Evolutionary conservation across 192 early-diverging fungal genomes (phyloP).

Genomic region (Linnemannia schmuckeri): DNA sequence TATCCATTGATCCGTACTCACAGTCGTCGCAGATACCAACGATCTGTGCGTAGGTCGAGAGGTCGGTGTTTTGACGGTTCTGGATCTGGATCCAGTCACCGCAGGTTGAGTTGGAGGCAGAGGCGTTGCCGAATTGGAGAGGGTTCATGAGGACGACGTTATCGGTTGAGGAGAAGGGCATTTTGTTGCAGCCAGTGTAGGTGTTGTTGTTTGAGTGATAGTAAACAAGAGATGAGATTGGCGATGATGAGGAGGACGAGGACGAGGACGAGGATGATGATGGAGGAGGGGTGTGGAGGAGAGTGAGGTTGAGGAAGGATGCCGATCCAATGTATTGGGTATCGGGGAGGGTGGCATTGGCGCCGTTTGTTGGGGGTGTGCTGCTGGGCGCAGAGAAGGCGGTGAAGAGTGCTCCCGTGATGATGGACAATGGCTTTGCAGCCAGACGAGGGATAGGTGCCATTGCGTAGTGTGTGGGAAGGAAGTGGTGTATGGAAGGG

Average conservation of each 20-base stretch:
- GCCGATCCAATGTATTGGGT: constrained; percentile 43
- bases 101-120: constrained; percentile 35
- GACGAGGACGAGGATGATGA: constrained; percentile 2
- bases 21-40: constrained; percentile 47
- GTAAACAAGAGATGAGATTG: constrained; percentile 41
- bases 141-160: constrained; percentile 50
- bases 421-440: constrained; percentile 43
- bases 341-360: constrained; percentile 40
- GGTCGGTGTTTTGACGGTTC: constrained; percentile 43
- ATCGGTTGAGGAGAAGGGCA: constrained; percentile 34
- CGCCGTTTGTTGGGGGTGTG: constrained; percentile 35
- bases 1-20: constrained; percentile 33
- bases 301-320: constrained; percentile 38
- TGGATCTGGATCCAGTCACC: constrained; percentile 47
- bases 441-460: constrained; percentile 44
- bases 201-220: constrained; percentile 30
- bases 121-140: constrained; percentile 43
- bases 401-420: constrained; percentile 47
- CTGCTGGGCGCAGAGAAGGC: constrained; percentile 45
- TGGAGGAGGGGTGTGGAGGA: constrained; percentile 3
- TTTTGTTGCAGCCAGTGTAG: constrained; percentile 39
- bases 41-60: constrained; percentile 26
- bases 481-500: background rate
- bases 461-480: constrained; percentile 4
- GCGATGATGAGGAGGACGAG: constrained; percentile 12